Percentiles rank a stretch among this genome's conserved stretches.
phyloP scores from a whole-genome alignment of 768 basidiomycete species.

The Coprinopsis strossmayeri region DNA sequence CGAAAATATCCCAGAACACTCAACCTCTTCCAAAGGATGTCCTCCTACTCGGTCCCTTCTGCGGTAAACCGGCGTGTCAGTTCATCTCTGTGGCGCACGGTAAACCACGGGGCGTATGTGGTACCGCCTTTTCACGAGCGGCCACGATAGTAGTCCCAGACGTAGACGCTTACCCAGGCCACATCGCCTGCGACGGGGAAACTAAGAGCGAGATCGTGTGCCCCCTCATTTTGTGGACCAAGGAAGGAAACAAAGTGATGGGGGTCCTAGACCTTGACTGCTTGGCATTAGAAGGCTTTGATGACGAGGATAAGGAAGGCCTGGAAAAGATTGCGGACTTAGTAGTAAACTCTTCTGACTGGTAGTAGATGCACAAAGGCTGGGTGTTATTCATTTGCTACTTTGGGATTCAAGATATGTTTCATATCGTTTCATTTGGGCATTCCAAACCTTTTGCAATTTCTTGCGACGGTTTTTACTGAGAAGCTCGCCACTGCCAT shows the following conservation, averaged over 20 bases:
- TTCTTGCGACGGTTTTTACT: slow-evolving; percentile 80
- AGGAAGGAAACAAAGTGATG: slow-evolving; percentile 26
- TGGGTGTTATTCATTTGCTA: slow-evolving; percentile 10
- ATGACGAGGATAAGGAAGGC: slow-evolving; percentile 70
- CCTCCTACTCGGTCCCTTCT: slow-evolving; percentile 78
- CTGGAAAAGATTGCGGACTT: slow-evolving; percentile 66
- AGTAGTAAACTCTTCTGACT: slow-evolving; percentile 57
- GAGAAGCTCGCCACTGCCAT: slow-evolving; percentile 76
- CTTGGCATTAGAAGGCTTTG: slow-evolving; percentile 62
- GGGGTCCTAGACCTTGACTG: slow-evolving; percentile 88
- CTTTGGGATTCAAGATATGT: slow-evolving; percentile 56
- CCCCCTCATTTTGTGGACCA: slow-evolving; percentile 48
- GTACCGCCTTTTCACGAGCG: slow-evolving; percentile 58
- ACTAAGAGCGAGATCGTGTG: slow-evolving; percentile 89
- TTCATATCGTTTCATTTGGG: slow-evolving; percentile 75
- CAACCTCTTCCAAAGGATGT: slow-evolving; percentile 19
- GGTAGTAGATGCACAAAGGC: no score
- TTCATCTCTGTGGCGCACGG: slow-evolving; percentile 54
- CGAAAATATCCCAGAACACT: slow-evolving; percentile 21
- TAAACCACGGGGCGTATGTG: slow-evolving; percentile 77
- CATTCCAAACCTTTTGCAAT: slow-evolving; percentile 61
- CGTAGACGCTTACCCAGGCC: slow-evolving; percentile 80
- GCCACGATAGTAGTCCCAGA: slow-evolving; percentile 64
- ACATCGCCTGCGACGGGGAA: slow-evolving; percentile 90
- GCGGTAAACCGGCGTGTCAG: slow-evolving; percentile 89